Evolutionary conservation across 2,329 filamentous ascomycete genomes (phyloP).

Genomic region (Scedosporium apiospermum): DNA sequence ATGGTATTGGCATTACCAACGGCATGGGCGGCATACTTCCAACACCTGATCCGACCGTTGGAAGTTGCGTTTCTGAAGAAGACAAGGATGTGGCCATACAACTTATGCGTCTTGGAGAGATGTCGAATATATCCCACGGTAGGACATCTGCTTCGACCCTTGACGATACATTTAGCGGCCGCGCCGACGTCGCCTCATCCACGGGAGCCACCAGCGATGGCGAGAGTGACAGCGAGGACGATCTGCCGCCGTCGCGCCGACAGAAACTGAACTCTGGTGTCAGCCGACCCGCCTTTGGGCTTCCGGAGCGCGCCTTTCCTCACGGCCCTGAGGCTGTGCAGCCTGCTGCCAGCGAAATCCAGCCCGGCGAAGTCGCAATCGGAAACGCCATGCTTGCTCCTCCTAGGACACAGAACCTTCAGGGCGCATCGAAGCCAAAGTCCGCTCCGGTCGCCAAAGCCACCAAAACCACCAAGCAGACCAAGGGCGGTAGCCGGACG

Average conservation of each 20-base stretch:
- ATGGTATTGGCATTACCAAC: conserved; percentile 22
- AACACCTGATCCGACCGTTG: conserved; percentile 93
- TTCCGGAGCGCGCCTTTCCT: conserved; percentile 43
- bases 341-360: conserved; percentile 31
- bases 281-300: conserved; percentile 36
- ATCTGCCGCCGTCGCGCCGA: conserved; percentile 48
- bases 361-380: conserved; percentile 26
- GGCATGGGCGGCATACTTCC: conserved; percentile 56
- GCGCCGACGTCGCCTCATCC: conserved; percentile 75
- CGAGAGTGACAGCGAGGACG: conserved; percentile 57
- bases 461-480: conserved; percentile 31
- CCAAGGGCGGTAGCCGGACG: conserved; percentile 21
- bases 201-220: conserved; percentile 75
- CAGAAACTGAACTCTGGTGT: conserved; percentile 42
- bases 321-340: conserved; percentile 13
- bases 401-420: conserved; percentile 28
- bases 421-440: conserved; percentile 30
- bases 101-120: conserved; percentile 78
- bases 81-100: conserved; percentile 89
- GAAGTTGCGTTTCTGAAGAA: conserved; percentile 94
- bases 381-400: conserved; percentile 20
- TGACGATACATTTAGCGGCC: conserved; percentile 87
- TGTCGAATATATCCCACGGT: conserved; percentile 86
- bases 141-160: conserved; percentile 87
- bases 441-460: conserved; percentile 27